Evolutionary conservation across 1,284 basidiomycete genomes (phyloP), one percentile per base, ranked within the genome.

Genomic region (Ustilago loliicola): DNA sequence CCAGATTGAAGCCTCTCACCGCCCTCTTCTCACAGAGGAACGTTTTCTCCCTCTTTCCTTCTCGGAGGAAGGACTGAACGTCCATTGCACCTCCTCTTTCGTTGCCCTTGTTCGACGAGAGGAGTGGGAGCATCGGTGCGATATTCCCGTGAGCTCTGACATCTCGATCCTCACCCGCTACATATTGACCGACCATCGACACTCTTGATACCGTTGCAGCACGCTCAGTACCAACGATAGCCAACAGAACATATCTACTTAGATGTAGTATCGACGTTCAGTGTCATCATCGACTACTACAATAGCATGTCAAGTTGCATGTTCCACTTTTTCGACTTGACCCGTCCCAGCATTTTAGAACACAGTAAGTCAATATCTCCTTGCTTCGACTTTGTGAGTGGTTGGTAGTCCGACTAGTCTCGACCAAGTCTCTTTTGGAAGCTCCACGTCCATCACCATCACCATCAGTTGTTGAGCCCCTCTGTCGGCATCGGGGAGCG

Each of bases 11-110:
- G 48, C 10, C 36, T 4, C 30, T 13, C 19, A 47, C n/a, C 1
- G 4, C 9, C 42, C n/a, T 48, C 29, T 15, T 40, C 13, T 27
- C 23, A 6, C 15, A 48, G 52, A 53, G 52, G 27, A 61, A 42
- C 36, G 52, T 53, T 29, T n/a, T 36, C 25, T 23, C 64, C 64
- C 65, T 67, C 65, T 67, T 61, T 57, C 58, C 25, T 45, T 36
- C 25, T 25, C 10, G 59, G 36, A 52, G 36, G 59, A 56, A 38
- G 59, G 58, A 27, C 40, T 36, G 47, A 36, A 29, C 61, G 19
- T 23, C 38, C 48, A 36, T 27, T 25, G 23, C 15, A 11, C 42
- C 42, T 1, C 19, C 21, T 17, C 36, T 40, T 21, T 55, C 19
- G 36, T 55, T 6, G 21, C 32, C 25, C 23, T 55, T 21, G 21